Conservation (phyloP, 257 asterid genomes). For the Solanum chaucha region DNA sequence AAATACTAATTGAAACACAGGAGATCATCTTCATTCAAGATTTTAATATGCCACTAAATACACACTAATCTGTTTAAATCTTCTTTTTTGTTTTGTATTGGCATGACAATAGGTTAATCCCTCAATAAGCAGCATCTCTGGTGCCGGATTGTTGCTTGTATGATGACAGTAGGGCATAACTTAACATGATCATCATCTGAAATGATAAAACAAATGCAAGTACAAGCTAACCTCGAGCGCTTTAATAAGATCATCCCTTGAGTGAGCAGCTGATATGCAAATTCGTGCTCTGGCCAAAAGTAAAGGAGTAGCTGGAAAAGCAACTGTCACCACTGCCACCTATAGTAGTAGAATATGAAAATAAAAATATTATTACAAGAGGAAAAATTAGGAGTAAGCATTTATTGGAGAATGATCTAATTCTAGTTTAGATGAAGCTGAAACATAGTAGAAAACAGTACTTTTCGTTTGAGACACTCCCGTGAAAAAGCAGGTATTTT, state of each 20-base stretch:
- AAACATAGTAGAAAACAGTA: slow-evolving; percentile 14
- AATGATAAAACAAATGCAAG: background rate
- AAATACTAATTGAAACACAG: background rate
- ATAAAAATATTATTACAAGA: background rate
- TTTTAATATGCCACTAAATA: background rate
- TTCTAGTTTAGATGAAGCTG: background rate
- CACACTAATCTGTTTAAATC: background rate
- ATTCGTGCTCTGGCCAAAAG: slow-evolving; percentile 94
- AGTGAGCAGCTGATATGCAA: slow-evolving; percentile 88
- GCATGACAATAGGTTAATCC: background rate
- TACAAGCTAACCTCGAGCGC: slow-evolving; percentile 64
- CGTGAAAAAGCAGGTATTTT: slow-evolving; percentile 97
- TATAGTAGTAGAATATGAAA: slow-evolving; percentile 3
- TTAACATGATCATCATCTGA: background rate
- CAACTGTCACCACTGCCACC: slow-evolving; percentile 97
- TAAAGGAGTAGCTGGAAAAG: slow-evolving; percentile 96
- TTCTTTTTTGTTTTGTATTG: background rate
- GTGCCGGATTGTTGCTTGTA: background rate
- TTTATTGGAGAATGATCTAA: background rate
- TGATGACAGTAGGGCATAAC: background rate
- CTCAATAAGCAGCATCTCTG: background rate
- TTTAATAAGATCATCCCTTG: slow-evolving; percentile 81
- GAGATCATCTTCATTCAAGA: background rate
- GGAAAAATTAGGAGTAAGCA: background rate
- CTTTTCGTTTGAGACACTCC: slow-evolving; percentile 74